Percentiles rank a stretch among this genome's conserved stretches.
Evolutionary conservation across 2,329 filamentous ascomycete genomes (phyloP).

Genomic region (Dactylellina sp.): DNA sequence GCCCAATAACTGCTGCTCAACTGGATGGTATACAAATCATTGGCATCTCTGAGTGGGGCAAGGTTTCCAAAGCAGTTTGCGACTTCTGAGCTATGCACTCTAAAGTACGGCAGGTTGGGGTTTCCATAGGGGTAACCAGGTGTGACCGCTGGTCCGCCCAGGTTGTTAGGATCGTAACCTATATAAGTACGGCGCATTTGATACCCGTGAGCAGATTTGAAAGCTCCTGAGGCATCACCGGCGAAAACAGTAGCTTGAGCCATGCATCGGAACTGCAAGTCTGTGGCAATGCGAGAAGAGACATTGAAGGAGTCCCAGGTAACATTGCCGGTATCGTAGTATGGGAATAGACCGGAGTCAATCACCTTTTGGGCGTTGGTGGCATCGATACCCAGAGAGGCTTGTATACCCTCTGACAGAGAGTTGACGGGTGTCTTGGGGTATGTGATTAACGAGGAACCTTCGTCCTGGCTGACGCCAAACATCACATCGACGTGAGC

Average conservation of each 20-base stretch:
- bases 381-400: conserved; percentile 66
- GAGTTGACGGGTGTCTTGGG: conserved; percentile 65
- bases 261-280: conserved; percentile 72
- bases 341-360: conserved; percentile 67
- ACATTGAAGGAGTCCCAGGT: conserved; percentile 71
- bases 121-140: conserved; percentile 65
- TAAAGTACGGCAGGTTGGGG: conserved; percentile 69
- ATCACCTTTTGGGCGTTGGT: conserved; percentile 65
- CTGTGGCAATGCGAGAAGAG: conserved; percentile 69
- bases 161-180: conserved; percentile 69
- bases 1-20: conserved; percentile 67
- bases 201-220: conserved; percentile 70
- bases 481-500: conserved; percentile 70
- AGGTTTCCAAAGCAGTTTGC: conserved; percentile 70
- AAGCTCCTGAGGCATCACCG: conserved; percentile 65
- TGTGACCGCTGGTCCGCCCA: conserved; percentile 66
- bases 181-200: conserved; percentile 71
- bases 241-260: conserved; percentile 71
- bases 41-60: conserved; percentile 66
- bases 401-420: conserved; percentile 65
- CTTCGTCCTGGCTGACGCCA: conserved; percentile 70
- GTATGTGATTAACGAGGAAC: conserved; percentile 69
- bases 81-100: conserved; percentile 71
- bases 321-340: conserved; percentile 66
- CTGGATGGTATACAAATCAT: conserved; percentile 67